Evolutionary conservation across 805 yeast species (phyloP), one percentile per base, ranked within the genome.

Genomic region (Starmerella scarabaei): DNA sequence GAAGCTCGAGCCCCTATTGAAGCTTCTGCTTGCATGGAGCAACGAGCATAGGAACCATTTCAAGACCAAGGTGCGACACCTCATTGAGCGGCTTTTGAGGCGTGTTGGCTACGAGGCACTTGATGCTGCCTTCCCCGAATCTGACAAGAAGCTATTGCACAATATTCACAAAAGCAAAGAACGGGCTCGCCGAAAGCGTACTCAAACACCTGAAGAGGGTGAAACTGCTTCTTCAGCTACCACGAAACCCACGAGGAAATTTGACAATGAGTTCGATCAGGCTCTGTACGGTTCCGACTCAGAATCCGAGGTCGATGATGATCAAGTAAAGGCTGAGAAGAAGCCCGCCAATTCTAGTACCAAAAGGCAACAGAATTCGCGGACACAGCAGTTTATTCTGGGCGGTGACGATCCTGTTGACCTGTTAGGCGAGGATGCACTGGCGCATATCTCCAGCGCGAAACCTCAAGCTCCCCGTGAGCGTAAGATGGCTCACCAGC

Each of bases 1-100:
- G 7, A 76, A 77, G 50, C 70, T 88, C 52, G 68, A 68, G 26
- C 76, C 72, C 9, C 62, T 91, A 37, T 64, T 91, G 39, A 66
- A 71, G 20, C 79, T 81, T 52, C 69, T 91, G 53, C 67, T 91
- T 72, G 75, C 76, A 45, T 86, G 96, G 91, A 83, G 95, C 31
- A 91, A 84, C 58, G 96, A 86, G 58, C 96, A 88, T 61, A 83
- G 84, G 55, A 93, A 93, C 35, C 94, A 85, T 57, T 91, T 91
- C 70, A 85, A 83, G 58, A 73, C 86, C 12, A 88, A 83, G 60
- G 88, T 91, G 28, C 83, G 84, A 64, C 96, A 91, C 56, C 80
- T 91, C 40, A 67, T 91, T 47, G 99, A 91, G 67, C 73, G 97
- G 53, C 66, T 91, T 54, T 73, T 88, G 40, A 74, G 98, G 58